Conservation (phyloP, 352 stramenopile genomes). For the Phytophthora constricta region DNA sequence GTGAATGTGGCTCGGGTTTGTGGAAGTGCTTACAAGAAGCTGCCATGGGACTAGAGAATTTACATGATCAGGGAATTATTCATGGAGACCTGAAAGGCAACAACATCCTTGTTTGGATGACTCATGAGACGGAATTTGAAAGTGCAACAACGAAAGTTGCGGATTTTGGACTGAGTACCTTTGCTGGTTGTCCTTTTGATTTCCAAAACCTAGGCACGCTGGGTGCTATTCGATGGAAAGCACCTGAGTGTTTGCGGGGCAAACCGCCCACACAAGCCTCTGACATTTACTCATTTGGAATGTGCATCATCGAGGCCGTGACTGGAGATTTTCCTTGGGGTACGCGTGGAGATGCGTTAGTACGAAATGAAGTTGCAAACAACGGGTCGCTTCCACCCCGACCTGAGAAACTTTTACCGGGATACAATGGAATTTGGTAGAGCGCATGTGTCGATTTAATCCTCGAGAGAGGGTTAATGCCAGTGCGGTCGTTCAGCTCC, state of each 20-base stretch:
- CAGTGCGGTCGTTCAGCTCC: no score
- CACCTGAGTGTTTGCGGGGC: slow-evolving; percentile 4
- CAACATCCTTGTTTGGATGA: no score
- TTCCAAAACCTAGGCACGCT: background rate
- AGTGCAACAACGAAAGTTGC: slow-evolving; percentile 2
- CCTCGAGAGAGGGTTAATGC: no score
- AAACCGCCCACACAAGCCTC: background rate
- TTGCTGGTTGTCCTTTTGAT: no score
- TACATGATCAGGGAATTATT: slow-evolving; percentile 6
- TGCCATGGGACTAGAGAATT: slow-evolving; percentile 1
- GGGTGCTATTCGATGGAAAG: slow-evolving; percentile 13
- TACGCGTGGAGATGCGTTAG: background rate
- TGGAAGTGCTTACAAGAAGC: background rate
- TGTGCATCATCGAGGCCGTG: slow-evolving; percentile 12
- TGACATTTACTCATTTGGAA: slow-evolving; percentile 19
- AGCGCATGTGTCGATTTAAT: slow-evolving; percentile 12
- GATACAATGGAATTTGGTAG: background rate
- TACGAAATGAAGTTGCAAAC: background rate
- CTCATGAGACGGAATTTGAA: slow-evolving; percentile 9
- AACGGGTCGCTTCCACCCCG: background rate
- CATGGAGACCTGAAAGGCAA: no score
- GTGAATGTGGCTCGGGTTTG: no score
- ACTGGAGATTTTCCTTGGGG: slow-evolving; percentile 13
- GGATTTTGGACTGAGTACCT: slow-evolving; percentile 10
- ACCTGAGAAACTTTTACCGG: background rate